Evolutionary conservation across 1,139 yeast genomes (phyloP), one percentile per base, ranked within the genome.

Genomic region (Taphrina deformans): DNA sequence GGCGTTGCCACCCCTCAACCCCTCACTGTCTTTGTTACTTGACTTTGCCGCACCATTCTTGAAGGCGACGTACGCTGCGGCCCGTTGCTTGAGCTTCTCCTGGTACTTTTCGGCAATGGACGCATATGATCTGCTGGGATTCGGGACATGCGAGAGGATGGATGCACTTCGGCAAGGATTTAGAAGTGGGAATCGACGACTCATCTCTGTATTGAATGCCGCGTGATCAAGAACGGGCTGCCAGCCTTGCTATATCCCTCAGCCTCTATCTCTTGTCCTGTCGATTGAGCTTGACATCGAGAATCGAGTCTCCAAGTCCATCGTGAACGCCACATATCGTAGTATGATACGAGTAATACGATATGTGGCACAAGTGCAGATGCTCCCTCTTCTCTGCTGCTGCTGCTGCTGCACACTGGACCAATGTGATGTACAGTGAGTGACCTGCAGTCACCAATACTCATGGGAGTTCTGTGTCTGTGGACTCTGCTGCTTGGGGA

Each of bases 41-140:
- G 79, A 82, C 71, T 86, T 83, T 69, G 92, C 78, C 67, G 88
- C 89, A 10, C 85, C 85, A 2, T 89, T 78, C 50, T 82, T 77
- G 1, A 77, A 71, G 5, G 79, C 78, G 10, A 85, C 86, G 29
- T 79, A 73, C 65, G 77, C 77, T 62, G 76, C 74, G 1, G 88
- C 89, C 70, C 79, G 81, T 62, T 77, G 72, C 51, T 80, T 78
- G 55, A 86, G 75, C 72, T 84, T 80, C 5, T 73, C 79, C 59
- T 73, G 72, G 70, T 81, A 81, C 66, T 61, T 61, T 21, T 61
- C 65, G 9, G 59, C 53, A 18, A 61, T 61, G 41, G 59, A 52
- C 9, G 59, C 59, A 24, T 61, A 53, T n/a, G 61, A 31, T 1
- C 52, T 24, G 21, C 31, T 26, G 4, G 51, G 41, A 31, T 12